Percentiles rank a stretch among this genome's conserved stretches.
phyloP scores from a whole-genome alignment of 768 basidiomycete genomes.

The Podaxis sp. region DNA sequence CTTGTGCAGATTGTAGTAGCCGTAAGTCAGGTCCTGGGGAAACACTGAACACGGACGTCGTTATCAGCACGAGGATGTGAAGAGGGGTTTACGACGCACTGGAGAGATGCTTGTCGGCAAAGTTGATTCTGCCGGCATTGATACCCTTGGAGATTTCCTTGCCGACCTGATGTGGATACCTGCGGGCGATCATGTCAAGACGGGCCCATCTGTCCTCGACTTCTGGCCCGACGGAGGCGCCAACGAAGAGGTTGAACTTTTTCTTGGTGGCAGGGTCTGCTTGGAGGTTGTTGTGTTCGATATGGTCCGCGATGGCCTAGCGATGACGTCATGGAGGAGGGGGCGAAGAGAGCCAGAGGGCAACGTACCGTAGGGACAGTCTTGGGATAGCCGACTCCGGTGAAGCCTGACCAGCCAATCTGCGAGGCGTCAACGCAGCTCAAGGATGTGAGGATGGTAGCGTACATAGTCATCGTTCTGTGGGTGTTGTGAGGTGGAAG shows the following conservation, averaged over 20 bases:
- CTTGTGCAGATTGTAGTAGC: constrained; percentile 43
- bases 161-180: constrained; percentile 50
- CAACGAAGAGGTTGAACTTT: constrained; percentile 48
- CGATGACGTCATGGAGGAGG: background rate
- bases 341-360: background rate
- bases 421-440: constrained; percentile 16
- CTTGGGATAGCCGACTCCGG: constrained; percentile 51
- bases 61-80: background rate
- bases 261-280: constrained; percentile 39
- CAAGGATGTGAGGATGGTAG: background rate
- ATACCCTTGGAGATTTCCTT: constrained; percentile 48
- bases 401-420: constrained; percentile 53
- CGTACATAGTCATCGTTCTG: constrained; percentile 48
- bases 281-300: constrained; percentile 43
- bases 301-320: constrained; percentile 45
- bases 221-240: constrained; percentile 46
- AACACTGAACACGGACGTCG: constrained; percentile 33
- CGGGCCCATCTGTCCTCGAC: constrained; percentile 48
- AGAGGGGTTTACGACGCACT: constrained; percentile 26
- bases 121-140: constrained; percentile 44
- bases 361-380: constrained; percentile 38
- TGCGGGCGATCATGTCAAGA: constrained; percentile 44
- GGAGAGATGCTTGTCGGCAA: constrained; percentile 48
- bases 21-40: constrained; percentile 47
- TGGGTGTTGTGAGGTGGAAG: background rate